These are phyloP conservation scores for Yarrowia galli DNA, from an alignment of 1,139 yeast species.

Conservation along the genomic window DNA sequence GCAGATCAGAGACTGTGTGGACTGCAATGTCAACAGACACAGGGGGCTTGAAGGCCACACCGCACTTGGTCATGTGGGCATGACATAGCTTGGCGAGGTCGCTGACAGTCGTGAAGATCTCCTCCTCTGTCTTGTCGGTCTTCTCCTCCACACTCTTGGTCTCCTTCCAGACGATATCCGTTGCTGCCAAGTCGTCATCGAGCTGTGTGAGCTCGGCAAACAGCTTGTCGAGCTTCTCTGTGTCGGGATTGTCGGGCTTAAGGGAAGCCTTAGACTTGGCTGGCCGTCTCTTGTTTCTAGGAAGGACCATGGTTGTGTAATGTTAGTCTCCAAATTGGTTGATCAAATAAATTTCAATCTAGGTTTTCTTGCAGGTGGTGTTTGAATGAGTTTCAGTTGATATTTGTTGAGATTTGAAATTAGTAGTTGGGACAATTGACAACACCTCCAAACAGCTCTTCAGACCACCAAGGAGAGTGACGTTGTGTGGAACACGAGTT, in stretches of 20 bases:
- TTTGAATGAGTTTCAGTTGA: not conserved
- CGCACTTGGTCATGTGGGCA: slow-evolving; percentile 82
- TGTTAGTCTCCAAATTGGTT: slow-evolving; percentile 8
- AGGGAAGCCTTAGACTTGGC: slow-evolving; percentile 34
- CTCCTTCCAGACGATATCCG: slow-evolving; percentile 32
- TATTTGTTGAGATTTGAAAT: not conserved
- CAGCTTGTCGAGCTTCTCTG: slow-evolving; percentile 25
- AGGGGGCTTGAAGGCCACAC: slow-evolving; percentile 74
- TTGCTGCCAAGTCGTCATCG: slow-evolving; percentile 19
- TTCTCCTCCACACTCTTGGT: slow-evolving; percentile 9
- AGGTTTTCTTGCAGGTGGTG: slow-evolving; percentile 18
- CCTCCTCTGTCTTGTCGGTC: slow-evolving; percentile 50
- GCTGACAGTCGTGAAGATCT: slow-evolving; percentile 57
- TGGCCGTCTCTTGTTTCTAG: slow-evolving; percentile 28
- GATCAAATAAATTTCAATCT: slow-evolving; percentile 23
- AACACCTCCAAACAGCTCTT: no score
- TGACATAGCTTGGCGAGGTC: slow-evolving; percentile 67
- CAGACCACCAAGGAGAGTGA: no score
- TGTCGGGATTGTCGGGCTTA: slow-evolving; percentile 26
- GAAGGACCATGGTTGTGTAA: slow-evolving; percentile 27
- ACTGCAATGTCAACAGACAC: slow-evolving; percentile 60
- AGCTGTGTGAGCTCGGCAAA: slow-evolving; percentile 29
- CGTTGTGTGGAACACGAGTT: no score
- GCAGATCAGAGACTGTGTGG: slow-evolving; percentile 60
- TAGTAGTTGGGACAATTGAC: no score